phyloP scores from a whole-genome alignment of 768 basidiomycete species.

The Boletus fagicola region DNA sequence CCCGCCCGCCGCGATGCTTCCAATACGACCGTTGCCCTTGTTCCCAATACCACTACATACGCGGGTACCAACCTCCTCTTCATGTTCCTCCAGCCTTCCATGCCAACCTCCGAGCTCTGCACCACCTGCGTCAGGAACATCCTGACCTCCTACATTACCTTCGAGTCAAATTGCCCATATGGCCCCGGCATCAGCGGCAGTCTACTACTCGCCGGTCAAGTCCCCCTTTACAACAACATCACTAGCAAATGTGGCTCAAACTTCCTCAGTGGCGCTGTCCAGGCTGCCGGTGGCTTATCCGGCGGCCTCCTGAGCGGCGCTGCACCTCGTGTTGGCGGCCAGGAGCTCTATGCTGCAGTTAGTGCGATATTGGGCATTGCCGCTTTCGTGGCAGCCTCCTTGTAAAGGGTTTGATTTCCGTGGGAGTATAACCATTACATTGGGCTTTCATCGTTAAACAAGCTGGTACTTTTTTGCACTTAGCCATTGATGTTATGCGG shows the following conservation, averaged over 20 bases:
- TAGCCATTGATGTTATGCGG: conserved; percentile 10
- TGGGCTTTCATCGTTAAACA: conserved; percentile 20
- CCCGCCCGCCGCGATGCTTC: conserved; percentile 26
- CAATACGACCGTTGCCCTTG: conserved; percentile 30
- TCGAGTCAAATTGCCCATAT: conserved; percentile 70
- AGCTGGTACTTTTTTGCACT: conserved; percentile 23
- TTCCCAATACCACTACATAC: conserved; percentile 58
- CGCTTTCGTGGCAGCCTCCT: conserved; percentile 32
- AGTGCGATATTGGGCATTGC: conserved; percentile 35
- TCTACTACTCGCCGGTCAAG: conserved; percentile 64
- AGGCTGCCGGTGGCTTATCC: conserved; percentile 64
- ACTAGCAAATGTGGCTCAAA: conserved; percentile 60
- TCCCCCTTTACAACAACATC: conserved; percentile 61
- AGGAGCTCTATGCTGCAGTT: conserved; percentile 30
- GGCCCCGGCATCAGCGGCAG: conserved; percentile 69
- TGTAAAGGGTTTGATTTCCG: conserved; percentile 16
- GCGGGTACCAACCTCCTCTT: conserved; percentile 65
- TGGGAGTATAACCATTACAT: conserved; percentile 20
- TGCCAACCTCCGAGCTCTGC: conserved; percentile 62
- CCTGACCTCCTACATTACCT: conserved; percentile 73
- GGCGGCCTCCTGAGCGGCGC: conserved; percentile 34
- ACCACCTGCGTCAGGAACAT: conserved; percentile 76
- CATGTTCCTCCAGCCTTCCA: conserved; percentile 65
- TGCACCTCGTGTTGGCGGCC: conserved; percentile 25
- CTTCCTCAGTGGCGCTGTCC: conserved; percentile 67